These are phyloP conservation scores for Quercus wislizeni DNA, from an alignment of 306 rosid genomes.

Conservation along the genomic window DNA sequence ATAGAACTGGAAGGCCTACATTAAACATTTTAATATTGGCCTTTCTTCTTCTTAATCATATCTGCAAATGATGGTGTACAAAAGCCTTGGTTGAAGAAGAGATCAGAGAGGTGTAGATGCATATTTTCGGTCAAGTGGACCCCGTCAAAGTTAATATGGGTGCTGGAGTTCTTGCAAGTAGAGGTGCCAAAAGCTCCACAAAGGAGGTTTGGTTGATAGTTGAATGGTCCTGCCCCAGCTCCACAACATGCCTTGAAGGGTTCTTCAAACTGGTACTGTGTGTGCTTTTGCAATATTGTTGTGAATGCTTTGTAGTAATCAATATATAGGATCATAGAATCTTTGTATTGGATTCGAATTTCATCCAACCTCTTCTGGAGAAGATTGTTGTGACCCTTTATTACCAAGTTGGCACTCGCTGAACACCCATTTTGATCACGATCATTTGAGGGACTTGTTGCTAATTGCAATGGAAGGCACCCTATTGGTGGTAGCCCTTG, in stretches of 20 bases:
- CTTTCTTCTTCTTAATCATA: constrained; percentile 3
- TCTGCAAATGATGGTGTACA: constrained; percentile 23
- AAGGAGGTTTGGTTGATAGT: background rate
- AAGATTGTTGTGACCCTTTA: constrained; percentile 17
- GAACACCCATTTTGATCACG: constrained; percentile 25
- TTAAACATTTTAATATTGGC: background rate
- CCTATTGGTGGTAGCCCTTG: constrained; percentile 33
- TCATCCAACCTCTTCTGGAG: constrained; percentile 4
- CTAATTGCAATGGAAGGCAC: constrained; percentile 12
- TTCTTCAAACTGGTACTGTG: constrained; percentile 1
- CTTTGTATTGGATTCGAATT: background rate
- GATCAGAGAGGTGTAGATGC: constrained; percentile 16
- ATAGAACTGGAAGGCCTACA: no score
- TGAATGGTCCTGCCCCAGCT: background rate
- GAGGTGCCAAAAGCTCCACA: constrained; percentile 22
- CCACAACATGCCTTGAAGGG: constrained; percentile 34
- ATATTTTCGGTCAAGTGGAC: constrained; percentile 22
- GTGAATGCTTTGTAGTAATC: constrained; percentile 17
- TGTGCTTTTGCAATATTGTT: background rate
- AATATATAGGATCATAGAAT: constrained; percentile 10
- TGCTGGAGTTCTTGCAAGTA: constrained; percentile 14
- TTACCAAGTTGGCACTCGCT: background rate
- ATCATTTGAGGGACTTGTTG: background rate
- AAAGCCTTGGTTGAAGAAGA: constrained; percentile 21
- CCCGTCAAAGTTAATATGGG: constrained; percentile 28